phyloP scores from a whole-genome alignment of 208 protist genomes.

The Willaertia magna region DNA sequence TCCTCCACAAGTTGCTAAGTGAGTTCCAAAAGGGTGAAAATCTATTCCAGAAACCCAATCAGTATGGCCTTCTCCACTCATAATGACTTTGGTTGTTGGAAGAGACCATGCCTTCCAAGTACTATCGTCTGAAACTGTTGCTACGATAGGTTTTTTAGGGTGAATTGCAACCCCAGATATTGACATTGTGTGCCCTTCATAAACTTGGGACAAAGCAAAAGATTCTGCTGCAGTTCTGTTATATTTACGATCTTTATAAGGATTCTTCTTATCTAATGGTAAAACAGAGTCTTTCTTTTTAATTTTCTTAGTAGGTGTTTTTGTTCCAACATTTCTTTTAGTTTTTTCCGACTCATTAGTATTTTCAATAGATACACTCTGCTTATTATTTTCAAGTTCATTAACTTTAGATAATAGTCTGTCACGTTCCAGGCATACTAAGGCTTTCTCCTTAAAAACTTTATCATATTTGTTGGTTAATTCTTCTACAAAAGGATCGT shows the following conservation, averaged over 20 bases:
- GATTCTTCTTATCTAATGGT: constrained; percentile 26
- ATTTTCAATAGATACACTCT: background rate
- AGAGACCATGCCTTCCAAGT: constrained; percentile 84
- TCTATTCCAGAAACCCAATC: constrained; percentile 71
- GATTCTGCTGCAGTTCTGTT: constrained; percentile 15
- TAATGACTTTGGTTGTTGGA: constrained; percentile 74
- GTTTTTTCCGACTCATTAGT: background rate
- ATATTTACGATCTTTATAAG: constrained; percentile 14
- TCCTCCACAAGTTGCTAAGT: constrained; percentile 79
- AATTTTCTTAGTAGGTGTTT: background rate
- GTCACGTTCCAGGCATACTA: constrained; percentile 42
- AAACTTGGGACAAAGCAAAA: constrained; percentile 9
- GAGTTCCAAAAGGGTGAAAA: constrained; percentile 74
- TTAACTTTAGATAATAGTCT: constrained; percentile 12
- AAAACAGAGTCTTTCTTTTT: constrained; percentile 6
- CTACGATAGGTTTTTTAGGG: constrained; percentile 79
- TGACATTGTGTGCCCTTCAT: constrained; percentile 59
- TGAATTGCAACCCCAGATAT: constrained; percentile 70
- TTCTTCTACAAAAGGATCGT: constrained; percentile 38
- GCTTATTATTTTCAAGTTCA: constrained; percentile 8
- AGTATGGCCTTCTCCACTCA: constrained; percentile 78
- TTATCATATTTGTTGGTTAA: constrained; percentile 36
- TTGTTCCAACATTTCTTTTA: background rate
- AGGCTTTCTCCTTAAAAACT: constrained; percentile 52
- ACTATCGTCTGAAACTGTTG: constrained; percentile 81